Conservation (phyloP, 805 yeast species). For the Kuraishia capsulata region DNA sequence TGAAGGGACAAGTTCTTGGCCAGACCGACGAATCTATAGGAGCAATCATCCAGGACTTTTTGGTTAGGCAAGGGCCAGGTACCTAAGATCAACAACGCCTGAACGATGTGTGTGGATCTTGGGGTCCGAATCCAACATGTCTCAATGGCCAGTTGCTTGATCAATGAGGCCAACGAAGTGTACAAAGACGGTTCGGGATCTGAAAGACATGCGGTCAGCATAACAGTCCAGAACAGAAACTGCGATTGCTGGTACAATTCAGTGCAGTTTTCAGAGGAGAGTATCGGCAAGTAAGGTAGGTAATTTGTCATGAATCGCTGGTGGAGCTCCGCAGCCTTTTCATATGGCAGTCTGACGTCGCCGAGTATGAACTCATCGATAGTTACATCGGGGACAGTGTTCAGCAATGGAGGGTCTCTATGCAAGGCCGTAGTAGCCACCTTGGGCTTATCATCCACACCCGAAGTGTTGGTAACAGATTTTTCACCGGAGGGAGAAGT, state of each 20-base stretch:
- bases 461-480: neutral
- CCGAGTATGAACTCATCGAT: slow-evolving; percentile 68
- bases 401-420: slow-evolving; percentile 33
- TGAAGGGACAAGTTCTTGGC: slow-evolving; percentile 82
- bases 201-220: slow-evolving; percentile 75
- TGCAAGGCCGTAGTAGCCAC: slow-evolving; percentile 33
- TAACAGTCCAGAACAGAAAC: slow-evolving; percentile 83
- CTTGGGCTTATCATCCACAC: neutral
- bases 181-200: slow-evolving; percentile 84
- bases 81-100: slow-evolving; percentile 75
- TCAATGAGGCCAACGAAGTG: slow-evolving; percentile 62
- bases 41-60: slow-evolving; percentile 85
- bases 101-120: slow-evolving; percentile 87
- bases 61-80: slow-evolving; percentile 93
- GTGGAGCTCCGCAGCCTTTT: slow-evolving; percentile 68
- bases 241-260: slow-evolving; percentile 80
- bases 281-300: slow-evolving; percentile 72
- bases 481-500: slow-evolving; percentile 7
- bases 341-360: slow-evolving; percentile 56
- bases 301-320: slow-evolving; percentile 54
- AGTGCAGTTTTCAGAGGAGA: slow-evolving; percentile 59
- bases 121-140: slow-evolving; percentile 93
- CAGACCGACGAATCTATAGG: slow-evolving; percentile 79
- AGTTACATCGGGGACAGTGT: slow-evolving; percentile 8
- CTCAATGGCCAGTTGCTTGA: slow-evolving; percentile 81